A percentile compares a stretch with the other conserved stretches of the same genome.
Conservation (phyloP, 2,329 filamentous ascomycete genomes). For the Monosporascus sp. region DNA sequence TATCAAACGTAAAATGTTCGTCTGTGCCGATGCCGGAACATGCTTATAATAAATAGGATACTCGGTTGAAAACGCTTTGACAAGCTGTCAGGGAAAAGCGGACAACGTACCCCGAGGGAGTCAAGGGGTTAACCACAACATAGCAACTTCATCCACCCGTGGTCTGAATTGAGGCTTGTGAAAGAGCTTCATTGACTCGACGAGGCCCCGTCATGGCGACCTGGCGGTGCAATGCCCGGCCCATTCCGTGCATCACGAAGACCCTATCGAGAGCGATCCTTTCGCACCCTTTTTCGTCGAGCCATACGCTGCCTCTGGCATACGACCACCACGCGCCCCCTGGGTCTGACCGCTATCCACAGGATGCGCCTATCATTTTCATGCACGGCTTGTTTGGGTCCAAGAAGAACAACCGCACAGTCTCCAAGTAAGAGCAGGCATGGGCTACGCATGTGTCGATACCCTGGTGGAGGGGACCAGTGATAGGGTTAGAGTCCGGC, state of each 20-base stretch:
- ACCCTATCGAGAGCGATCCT: neutral
- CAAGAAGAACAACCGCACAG: constrained; percentile 89
- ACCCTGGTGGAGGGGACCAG: neutral
- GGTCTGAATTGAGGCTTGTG: too few relatives aligned
- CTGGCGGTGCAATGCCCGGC: neutral
- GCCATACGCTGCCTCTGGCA: constrained; percentile 34
- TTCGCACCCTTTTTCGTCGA: neutral
- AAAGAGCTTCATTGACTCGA: too few relatives aligned
- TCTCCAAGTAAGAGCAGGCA: constrained; percentile 73
- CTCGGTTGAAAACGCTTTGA: too few relatives aligned
- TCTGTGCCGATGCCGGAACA: too few relatives aligned
- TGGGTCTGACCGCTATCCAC: constrained; percentile 35
- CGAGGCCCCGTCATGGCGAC: neutral
- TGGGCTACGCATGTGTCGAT: neutral
- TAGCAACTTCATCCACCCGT: too few relatives aligned
- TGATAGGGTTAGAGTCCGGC: neutral
- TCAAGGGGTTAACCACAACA: too few relatives aligned
- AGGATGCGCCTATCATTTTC: constrained; percentile 66
- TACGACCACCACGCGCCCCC: constrained; percentile 63
- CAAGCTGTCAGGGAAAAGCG: too few relatives aligned
- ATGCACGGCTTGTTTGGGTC: constrained; percentile 92
- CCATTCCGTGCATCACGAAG: neutral
- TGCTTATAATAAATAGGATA: too few relatives aligned
- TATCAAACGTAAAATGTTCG: too few relatives aligned
- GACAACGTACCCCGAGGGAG: too few relatives aligned